Conservation (phyloP, 2,329 filamentous ascomycete species). For the Emydomyces testavorans region DNA sequence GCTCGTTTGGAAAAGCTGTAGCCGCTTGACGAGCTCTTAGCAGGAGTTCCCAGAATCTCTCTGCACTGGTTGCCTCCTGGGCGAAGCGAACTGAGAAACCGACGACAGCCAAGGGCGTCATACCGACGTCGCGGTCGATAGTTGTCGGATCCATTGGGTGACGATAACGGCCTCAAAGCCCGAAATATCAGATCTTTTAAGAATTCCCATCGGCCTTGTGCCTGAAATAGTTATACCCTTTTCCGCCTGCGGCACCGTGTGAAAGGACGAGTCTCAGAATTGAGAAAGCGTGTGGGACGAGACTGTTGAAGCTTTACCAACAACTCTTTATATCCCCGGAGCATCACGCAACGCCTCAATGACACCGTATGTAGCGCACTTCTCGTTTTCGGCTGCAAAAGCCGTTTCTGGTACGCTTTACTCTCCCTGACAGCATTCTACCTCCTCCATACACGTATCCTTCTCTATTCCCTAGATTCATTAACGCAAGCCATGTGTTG, state of each 20-base stretch:
- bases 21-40: constrained; percentile 4
- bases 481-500: constrained; percentile 7
- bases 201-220: no score
- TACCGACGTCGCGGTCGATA: background rate
- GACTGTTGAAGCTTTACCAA: no score
- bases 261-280: no score
- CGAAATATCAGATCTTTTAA: background rate
- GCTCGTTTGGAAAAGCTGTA: constrained; percentile 17
- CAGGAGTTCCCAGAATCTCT: constrained; percentile 12
- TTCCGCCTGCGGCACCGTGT: no score
- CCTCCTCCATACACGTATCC: background rate
- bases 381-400: background rate
- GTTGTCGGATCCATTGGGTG: background rate
- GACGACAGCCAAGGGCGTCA: constrained; percentile 8
- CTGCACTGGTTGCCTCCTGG: constrained; percentile 7
- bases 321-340: no score
- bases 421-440: background rate
- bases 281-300: no score
- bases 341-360: background rate
- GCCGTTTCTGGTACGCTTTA: background rate
- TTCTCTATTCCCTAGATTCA: background rate
- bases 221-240: no score
- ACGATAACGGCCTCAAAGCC: background rate
- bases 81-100: constrained; percentile 10
- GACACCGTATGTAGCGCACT: background rate